phyloP scores from a whole-genome alignment of 495 filamentous ascomycete species.

The Apiosordaria backusii region DNA sequence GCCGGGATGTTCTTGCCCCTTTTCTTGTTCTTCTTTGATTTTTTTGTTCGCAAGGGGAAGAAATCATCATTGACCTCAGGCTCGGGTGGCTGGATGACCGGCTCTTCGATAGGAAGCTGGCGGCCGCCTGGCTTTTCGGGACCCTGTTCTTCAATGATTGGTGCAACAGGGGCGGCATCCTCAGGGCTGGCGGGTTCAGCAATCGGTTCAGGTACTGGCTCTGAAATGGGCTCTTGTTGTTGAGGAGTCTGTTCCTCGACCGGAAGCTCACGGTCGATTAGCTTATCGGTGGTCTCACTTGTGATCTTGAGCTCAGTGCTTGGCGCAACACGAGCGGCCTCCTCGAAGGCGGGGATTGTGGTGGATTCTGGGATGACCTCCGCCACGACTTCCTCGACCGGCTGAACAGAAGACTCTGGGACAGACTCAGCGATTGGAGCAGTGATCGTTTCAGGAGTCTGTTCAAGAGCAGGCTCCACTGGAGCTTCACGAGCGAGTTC shows the following conservation, averaged over 20 bases:
- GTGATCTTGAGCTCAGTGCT: background rate
- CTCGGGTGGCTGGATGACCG: constrained; percentile 1
- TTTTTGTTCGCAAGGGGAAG: constrained; percentile 22
- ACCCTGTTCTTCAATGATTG: background rate
- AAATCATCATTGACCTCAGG: background rate
- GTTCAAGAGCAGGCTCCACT: background rate
- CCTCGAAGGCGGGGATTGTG: background rate
- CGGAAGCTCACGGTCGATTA: too few relatives aligned
- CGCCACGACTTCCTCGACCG: background rate
- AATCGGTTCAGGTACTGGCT: too few relatives aligned
- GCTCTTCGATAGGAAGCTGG: background rate
- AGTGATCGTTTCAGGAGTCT: background rate
- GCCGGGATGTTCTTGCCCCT: constrained; percentile 20
- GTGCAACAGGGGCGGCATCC: too few relatives aligned
- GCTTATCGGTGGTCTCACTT: background rate
- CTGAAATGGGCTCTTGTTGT: too few relatives aligned
- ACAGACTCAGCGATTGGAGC: background rate
- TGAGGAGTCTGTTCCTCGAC: too few relatives aligned
- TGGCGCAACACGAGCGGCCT: background rate
- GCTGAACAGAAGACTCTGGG: background rate
- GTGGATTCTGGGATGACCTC: background rate
- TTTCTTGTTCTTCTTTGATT: constrained; percentile 30
- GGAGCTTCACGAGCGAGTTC: constrained; percentile 12
- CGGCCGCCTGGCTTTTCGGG: background rate
- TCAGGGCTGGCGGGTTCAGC: too few relatives aligned